These are phyloP conservation scores for Naganishia vaughanmartiniae DNA, from an alignment of 768 basidiomycete genomes.

Conservation along the genomic window DNA sequence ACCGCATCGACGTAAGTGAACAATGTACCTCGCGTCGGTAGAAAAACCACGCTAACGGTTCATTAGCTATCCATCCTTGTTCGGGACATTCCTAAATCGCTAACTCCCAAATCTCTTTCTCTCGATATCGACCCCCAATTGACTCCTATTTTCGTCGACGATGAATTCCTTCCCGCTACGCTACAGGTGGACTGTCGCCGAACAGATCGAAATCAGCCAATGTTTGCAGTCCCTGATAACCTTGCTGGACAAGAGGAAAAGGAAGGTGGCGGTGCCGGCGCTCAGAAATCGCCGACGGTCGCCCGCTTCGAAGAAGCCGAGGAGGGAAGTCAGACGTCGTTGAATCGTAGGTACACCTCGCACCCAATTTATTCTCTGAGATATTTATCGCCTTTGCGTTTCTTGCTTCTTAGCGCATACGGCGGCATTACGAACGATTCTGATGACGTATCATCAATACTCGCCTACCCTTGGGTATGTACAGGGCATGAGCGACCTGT, in stretches of 20 bases:
- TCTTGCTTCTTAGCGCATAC: conserved; percentile 60
- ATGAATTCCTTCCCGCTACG: conserved; percentile 64
- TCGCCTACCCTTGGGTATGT: conserved; percentile 73
- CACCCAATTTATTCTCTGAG: not conserved
- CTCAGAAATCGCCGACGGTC: conserved; percentile 4
- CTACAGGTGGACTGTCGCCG: conserved; percentile 96
- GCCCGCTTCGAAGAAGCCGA: conserved; percentile 43
- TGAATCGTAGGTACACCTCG: conserved; percentile 45
- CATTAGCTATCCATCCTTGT: conserved; percentile 20
- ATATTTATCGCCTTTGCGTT: not conserved
- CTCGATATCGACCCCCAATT: conserved; percentile 19
- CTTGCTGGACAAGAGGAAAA: conserved; percentile 57
- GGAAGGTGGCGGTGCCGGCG: conserved; percentile 52
- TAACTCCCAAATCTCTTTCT: not conserved
- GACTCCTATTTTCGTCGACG: conserved; percentile 11
- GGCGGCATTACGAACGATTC: conserved; percentile 75
- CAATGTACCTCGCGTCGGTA: not conserved
- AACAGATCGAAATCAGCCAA: conserved; percentile 88
- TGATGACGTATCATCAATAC: conserved; percentile 63
- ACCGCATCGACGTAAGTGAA: conserved; percentile 48
- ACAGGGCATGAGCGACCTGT: conserved; percentile 97
- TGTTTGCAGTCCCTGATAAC: conserved; percentile 62
- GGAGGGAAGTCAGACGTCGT: conserved; percentile 44
- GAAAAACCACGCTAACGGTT: not conserved
- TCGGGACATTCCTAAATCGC: conserved; percentile 16